Conservation (phyloP, 345 rosid genomes). For the Citrus hindsii region DNA sequence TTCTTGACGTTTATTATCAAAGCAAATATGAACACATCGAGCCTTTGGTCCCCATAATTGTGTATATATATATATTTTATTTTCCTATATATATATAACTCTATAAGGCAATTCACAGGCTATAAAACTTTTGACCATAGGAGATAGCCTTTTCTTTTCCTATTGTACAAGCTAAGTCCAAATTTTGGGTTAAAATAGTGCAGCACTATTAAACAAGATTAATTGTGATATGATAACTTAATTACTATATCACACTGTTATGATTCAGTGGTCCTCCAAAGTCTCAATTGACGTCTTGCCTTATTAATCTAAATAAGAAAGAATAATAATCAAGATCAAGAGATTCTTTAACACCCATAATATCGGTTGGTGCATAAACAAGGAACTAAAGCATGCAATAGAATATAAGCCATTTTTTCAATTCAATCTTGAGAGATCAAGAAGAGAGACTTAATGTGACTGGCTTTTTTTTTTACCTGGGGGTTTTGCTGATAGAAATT, state of each 20-base stretch:
- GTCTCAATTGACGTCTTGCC: background rate
- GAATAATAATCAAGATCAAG: background rate
- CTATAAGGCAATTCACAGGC: constrained; percentile 27
- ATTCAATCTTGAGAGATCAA: too few species aligned
- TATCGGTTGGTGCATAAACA: background rate
- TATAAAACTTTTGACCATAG: constrained; percentile 29
- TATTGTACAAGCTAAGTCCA: constrained; percentile 24
- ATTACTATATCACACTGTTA: constrained; percentile 49
- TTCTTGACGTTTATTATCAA: background rate
- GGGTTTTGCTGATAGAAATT: too few species aligned
- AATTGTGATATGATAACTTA: constrained; percentile 32
- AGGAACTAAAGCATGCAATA: background rate
- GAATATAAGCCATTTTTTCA: background rate
- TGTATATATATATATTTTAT: background rate
- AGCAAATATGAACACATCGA: background rate
- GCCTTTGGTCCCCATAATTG: constrained; percentile 14
- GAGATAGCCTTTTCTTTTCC: constrained; percentile 40
- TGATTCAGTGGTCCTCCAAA: constrained; percentile 54
- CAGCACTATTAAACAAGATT: background rate
- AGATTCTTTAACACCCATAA: background rate
- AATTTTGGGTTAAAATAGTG: constrained; percentile 4
- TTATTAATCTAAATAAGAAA: background rate
- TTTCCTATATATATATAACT: background rate
- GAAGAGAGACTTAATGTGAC: too few species aligned
- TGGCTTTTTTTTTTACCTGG: too few species aligned